Percentiles rank a stretch among this genome's conserved stretches.
Evolutionary conservation across 148 eudicot species (phyloP).

Genomic region (Selenicereus undatus): DNA sequence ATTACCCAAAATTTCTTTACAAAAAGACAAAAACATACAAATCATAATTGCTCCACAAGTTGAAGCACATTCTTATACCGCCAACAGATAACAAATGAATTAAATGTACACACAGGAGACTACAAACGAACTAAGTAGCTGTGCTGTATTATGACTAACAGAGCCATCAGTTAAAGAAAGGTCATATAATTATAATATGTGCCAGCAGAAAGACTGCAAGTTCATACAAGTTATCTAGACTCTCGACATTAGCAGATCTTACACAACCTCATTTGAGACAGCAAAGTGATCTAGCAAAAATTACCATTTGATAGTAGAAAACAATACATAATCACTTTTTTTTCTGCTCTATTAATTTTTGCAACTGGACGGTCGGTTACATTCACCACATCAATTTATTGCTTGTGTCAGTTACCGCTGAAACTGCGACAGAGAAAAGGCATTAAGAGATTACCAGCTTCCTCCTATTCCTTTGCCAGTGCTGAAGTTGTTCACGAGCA

Average conservation of each 20-base stretch:
- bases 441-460: slow-evolving; percentile 52
- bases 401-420: neutral
- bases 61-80: too few species aligned
- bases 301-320: neutral
- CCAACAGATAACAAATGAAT: too few species aligned
- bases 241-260: neutral
- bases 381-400: neutral
- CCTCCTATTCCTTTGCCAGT: slow-evolving; percentile 98
- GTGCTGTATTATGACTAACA: neutral
- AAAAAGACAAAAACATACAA: too few species aligned
- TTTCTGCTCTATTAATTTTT: neutral
- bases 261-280: neutral
- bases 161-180: neutral
- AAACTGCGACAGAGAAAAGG: neutral
- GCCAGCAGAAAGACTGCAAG: neutral
- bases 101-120: too few species aligned
- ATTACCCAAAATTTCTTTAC: too few species aligned
- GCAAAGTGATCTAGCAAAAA: neutral
- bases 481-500: slow-evolving; percentile 94
- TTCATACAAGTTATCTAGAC: neutral
- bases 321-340: neutral
- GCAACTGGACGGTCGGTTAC: neutral
- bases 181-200: neutral
- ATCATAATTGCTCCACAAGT: too few species aligned
- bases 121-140: neutral